Percentiles rank a stretch among this genome's conserved stretches.
Conservation (phyloP, 129 eudicot genomes). For the Flaveria robusta region DNA sequence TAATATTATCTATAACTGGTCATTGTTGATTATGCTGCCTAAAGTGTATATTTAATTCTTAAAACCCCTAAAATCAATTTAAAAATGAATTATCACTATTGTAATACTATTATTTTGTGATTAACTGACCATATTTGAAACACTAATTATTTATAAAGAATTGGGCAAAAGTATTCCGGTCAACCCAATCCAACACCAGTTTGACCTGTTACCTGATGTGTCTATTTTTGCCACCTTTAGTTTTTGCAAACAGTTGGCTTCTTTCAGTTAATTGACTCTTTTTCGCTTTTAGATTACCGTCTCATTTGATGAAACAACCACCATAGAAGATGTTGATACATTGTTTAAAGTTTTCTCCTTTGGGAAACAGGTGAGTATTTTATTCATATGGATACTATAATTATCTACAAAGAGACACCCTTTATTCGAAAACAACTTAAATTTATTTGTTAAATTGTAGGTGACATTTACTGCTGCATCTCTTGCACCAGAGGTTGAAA, state of each 20-base stretch:
- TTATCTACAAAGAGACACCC: not conserved
- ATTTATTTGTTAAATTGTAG: conserved; percentile 37
- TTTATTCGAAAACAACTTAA: not conserved
- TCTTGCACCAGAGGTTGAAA: conserved; percentile 76
- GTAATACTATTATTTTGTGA: not conserved
- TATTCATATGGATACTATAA: not conserved
- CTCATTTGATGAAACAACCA: conserved; percentile 92
- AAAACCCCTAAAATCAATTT: not conserved
- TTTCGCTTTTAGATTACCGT: conserved; percentile 65
- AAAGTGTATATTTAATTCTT: not conserved
- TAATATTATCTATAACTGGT: not conserved
- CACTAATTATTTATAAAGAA: not conserved
- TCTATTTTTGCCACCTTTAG: not conserved
- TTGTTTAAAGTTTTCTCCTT: conserved; percentile 71
- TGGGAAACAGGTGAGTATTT: conserved; percentile 68
- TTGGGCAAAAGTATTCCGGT: not conserved
- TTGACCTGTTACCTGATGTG: not conserved
- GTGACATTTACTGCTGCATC: conserved; percentile 82
- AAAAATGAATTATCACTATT: not conserved
- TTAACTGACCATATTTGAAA: not conserved
- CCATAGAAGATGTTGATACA: conserved; percentile 88
- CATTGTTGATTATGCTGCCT: no score
- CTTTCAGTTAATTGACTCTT: not conserved
- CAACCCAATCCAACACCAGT: conserved; percentile 6
- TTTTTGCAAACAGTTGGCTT: conserved; percentile 22